Conservation (phyloP, 2,329 filamentous ascomycete genomes). For the Cladobotryum mycophilum region DNA sequence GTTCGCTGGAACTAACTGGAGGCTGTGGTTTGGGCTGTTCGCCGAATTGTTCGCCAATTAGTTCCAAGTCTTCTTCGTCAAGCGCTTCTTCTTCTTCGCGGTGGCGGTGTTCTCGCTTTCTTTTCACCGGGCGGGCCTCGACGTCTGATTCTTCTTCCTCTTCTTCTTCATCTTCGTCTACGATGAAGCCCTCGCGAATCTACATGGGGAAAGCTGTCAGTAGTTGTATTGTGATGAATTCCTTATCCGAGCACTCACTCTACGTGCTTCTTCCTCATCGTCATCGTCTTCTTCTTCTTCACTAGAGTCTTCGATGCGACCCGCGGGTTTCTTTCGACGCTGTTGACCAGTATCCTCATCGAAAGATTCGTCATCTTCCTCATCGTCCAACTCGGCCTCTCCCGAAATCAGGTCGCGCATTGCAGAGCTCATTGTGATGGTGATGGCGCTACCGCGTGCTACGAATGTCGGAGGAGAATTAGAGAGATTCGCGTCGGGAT, state of each 20-base stretch:
- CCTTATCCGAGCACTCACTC: slow-evolving; percentile 43
- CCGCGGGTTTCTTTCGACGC: slow-evolving; percentile 34
- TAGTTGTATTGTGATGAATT: slow-evolving; percentile 1
- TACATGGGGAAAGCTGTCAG: slow-evolving; percentile 29
- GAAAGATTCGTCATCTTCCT: slow-evolving; percentile 78
- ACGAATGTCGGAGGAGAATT: slow-evolving; percentile 1
- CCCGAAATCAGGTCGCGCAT: slow-evolving; percentile 76
- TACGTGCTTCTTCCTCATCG: slow-evolving; percentile 75
- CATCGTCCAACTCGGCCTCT: slow-evolving; percentile 78
- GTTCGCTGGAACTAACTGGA: slow-evolving; percentile 53
- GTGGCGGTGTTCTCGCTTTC: slow-evolving; percentile 70
- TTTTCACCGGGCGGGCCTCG: slow-evolving; percentile 52
- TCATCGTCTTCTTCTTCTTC: slow-evolving; percentile 92
- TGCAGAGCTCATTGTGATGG: slow-evolving; percentile 50
- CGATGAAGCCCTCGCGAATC: slow-evolving; percentile 93
- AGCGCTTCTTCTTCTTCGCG: slow-evolving; percentile 81
- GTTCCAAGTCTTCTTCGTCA: slow-evolving; percentile 91
- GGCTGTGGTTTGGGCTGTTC: slow-evolving; percentile 55
- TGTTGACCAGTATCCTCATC: slow-evolving; percentile 67
- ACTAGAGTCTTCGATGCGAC: slow-evolving; percentile 68
- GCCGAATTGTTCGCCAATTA: slow-evolving; percentile 79
- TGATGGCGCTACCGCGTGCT: slow-evolving; percentile 7
- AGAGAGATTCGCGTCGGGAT: slow-evolving; percentile 7
- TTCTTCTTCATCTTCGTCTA: slow-evolving; percentile 80
- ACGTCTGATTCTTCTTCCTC: slow-evolving; percentile 52